Evolutionary conservation across 2,329 filamentous ascomycete species (phyloP).

Genomic region (Pyrenophora teres): DNA sequence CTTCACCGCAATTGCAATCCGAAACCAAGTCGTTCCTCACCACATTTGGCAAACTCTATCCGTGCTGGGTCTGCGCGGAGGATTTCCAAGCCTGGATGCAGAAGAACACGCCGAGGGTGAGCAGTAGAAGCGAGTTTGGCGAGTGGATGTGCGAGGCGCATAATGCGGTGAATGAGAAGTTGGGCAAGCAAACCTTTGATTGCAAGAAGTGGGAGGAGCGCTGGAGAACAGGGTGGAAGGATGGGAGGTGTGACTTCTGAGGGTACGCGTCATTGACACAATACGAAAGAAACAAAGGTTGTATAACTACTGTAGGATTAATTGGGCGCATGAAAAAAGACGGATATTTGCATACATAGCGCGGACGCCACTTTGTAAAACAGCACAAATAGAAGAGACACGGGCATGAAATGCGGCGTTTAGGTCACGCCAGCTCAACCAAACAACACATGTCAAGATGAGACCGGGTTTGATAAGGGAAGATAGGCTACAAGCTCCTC

Average conservation of each 20-base stretch:
- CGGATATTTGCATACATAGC: too few species aligned
- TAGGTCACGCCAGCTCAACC: background rate
- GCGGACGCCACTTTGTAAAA: constrained; percentile 9
- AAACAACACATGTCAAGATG: background rate
- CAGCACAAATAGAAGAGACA: too few species aligned
- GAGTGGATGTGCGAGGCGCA: constrained; percentile 84
- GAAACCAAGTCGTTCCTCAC: constrained; percentile 79
- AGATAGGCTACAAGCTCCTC: background rate
- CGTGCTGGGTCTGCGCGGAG: constrained; percentile 93
- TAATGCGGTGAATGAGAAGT: constrained; percentile 84
- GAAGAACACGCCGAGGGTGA: constrained; percentile 67
- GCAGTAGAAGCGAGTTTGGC: constrained; percentile 70
- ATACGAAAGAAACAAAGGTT: constrained; percentile 10
- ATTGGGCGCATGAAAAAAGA: constrained; percentile 2
- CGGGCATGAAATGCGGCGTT: background rate
- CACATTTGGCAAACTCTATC: constrained; percentile 85
- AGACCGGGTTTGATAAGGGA: background rate
- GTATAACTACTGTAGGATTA: background rate
- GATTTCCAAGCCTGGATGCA: constrained; percentile 86
- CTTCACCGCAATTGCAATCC: constrained; percentile 70
- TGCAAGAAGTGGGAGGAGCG: constrained; percentile 89
- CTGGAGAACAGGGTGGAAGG: constrained; percentile 88
- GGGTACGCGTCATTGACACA: background rate
- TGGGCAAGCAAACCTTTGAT: constrained; percentile 91
- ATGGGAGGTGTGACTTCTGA: constrained; percentile 66